These are phyloP conservation scores for Copromyces sp. DNA, from an alignment of 495 filamentous ascomycete genomes.

Conservation along the genomic window DNA sequence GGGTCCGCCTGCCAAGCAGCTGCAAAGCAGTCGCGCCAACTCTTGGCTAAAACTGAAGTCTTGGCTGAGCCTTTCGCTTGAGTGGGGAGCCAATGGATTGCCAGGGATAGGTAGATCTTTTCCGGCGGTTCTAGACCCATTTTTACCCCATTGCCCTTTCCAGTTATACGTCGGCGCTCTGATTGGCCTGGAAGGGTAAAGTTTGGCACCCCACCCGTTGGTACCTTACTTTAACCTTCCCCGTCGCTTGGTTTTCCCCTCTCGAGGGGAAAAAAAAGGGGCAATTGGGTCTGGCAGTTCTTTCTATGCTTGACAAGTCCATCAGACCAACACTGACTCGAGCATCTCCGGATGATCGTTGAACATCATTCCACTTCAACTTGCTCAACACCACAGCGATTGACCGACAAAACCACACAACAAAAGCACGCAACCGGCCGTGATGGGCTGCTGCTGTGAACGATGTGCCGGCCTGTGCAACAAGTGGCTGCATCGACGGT, in stretches of 20 bases:
- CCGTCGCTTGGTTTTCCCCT: neutral
- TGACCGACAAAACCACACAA: neutral
- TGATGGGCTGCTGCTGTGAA: neutral
- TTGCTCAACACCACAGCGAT: neutral
- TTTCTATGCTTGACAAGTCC: too few relatives aligned
- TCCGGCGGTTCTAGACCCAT: neutral
- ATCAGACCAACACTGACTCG: neutral
- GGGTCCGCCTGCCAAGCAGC: neutral
- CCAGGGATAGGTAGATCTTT: neutral
- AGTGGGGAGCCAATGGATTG: neutral
- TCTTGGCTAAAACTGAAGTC: neutral
- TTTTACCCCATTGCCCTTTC: constrained; percentile 5
- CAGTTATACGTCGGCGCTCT: neutral
- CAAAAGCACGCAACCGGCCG: neutral
- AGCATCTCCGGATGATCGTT: neutral
- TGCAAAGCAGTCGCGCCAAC: constrained; percentile 1
- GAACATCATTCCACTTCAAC: neutral
- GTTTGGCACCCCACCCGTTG: neutral
- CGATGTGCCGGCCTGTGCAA: neutral
- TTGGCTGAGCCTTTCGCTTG: neutral
- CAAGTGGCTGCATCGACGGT: neutral
- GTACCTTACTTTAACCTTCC: neutral
- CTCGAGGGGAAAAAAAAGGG: neutral
- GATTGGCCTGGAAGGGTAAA: constrained; percentile 7
- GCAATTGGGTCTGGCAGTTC: neutral